A percentile compares a stretch with the other conserved stretches of the same genome.
Evolutionary conservation across 192 early-diverging fungal species (phyloP).

Genomic region (Globomyces pollinis-pini): DNA sequence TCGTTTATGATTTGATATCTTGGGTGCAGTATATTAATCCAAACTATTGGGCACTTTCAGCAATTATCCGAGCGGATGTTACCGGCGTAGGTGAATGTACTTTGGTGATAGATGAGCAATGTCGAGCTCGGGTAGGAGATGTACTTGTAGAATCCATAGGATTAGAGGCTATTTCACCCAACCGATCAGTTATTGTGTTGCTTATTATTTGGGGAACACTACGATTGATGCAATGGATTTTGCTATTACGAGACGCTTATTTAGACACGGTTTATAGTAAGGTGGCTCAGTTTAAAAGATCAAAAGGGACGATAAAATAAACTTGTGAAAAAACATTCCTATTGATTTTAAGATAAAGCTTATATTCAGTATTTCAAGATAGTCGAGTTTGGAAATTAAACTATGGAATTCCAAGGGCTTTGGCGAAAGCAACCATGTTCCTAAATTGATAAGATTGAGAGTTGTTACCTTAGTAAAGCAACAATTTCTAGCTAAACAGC

Average conservation of each 20-base stretch:
- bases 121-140: slow-evolving; percentile 21
- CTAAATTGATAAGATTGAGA: no score
- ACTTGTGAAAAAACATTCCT: no score
- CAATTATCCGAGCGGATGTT: slow-evolving; percentile 18
- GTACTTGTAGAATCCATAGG: slow-evolving; percentile 18
- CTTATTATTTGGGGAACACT: neutral
- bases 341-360: no score
- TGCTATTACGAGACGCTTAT: neutral
- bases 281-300: no score
- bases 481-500: no score
- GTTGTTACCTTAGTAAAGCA: no score
- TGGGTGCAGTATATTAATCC: slow-evolving; percentile 29
- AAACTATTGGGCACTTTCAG: slow-evolving; percentile 24
- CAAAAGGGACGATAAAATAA: no score
- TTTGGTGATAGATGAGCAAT: slow-evolving; percentile 1
- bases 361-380: no score
- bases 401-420: no score
- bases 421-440: no score
- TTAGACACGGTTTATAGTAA: no score
- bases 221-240: neutral
- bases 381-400: no score
- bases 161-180: slow-evolving; percentile 15
- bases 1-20: slow-evolving; percentile 17
- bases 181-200: neutral
- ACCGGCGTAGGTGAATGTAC: slow-evolving; percentile 15